Evolutionary conservation across 179 eudicot species (phyloP), one percentile per base, ranked within the genome.

Genomic region (Gypsophila paniculata): DNA sequence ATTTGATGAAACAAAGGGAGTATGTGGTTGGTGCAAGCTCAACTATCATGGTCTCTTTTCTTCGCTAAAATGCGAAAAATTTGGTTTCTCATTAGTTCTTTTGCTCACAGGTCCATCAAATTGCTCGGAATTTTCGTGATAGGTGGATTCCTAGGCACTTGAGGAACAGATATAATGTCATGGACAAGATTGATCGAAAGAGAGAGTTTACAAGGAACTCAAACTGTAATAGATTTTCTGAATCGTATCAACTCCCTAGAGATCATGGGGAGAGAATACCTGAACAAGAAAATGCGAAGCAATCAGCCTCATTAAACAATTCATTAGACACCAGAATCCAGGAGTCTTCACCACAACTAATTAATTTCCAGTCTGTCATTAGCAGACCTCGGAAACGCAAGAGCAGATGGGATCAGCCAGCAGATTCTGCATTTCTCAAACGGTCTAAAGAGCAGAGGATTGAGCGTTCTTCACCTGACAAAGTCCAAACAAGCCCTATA

Each of bases 51-150:
- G 44, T 8, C 7, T 0, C 18, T 60, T 38, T 49, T 63, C 21
- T 15, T 74, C 46, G 57, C 52, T 13, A 46, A 11, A 11, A 10
- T 46, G 52, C 19, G 60, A 32, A 65, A 57, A 59, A 62, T 69
- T 34, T 26, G 11, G 60, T 52, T 34, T 72, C 64, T 57, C 70
- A 54, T 58, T 71, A 22, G 61, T 61, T 65, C 76, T 21, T 77
- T 48, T 61, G 39, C 39, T 36, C 17, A 68, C 87, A 92, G 99
- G 96, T 95, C 75, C 96, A 95, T 82, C 92, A 90, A 83, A 95
- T 88, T 74, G 95, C 99, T 58, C 83, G 96, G 18, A 90, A 76
- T 78, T 94, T 95, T 69, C 86, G 99, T 34, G 95, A 92, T 70
- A 84, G 76, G 80, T 91, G 95, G 93, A 87, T 95, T 68, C 97